Evolutionary conservation across 306 rosid genomes (phyloP).

Genomic region (Prunus davidiana): DNA sequence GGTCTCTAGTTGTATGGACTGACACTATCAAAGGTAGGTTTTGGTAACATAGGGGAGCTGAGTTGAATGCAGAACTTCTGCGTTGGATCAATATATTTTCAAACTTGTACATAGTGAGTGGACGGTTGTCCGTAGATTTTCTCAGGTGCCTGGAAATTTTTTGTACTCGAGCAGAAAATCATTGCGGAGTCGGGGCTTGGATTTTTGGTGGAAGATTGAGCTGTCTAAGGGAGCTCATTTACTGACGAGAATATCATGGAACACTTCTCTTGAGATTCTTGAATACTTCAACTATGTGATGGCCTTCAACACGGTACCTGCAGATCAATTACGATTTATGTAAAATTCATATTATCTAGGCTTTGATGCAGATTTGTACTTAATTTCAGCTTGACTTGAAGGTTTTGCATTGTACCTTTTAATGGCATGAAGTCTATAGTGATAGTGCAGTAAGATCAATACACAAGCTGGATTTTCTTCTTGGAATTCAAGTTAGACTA

Average conservation of each 20-base stretch:
- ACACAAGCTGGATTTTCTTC: not conserved
- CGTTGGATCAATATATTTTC: slow-evolving; percentile 42
- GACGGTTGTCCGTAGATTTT: slow-evolving; percentile 25
- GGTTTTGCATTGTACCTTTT: too few species aligned
- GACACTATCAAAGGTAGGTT: slow-evolving; percentile 47
- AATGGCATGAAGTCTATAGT: not conserved
- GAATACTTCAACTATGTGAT: not conserved
- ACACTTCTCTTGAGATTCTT: slow-evolving; percentile 11
- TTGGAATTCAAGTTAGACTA: not conserved
- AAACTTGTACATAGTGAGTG: slow-evolving; percentile 53
- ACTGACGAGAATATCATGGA: not conserved
- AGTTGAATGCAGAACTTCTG: slow-evolving; percentile 36
- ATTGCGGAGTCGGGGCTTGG: slow-evolving; percentile 24
- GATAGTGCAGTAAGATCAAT: not conserved
- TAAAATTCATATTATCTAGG: not conserved
- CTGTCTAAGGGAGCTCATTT: slow-evolving; percentile 11
- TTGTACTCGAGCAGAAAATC: slow-evolving; percentile 7
- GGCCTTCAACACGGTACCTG: not conserved
- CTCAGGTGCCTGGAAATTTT: slow-evolving; percentile 17
- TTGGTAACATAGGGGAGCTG: slow-evolving; percentile 47
- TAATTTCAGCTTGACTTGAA: not conserved
- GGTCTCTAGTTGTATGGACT: slow-evolving; percentile 43
- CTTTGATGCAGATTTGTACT: not conserved
- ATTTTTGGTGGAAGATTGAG: slow-evolving; percentile 33
- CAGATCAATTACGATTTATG: not conserved